A percentile compares a stretch with the other conserved stretches of the same genome.
These are phyloP conservation scores for Prinsepia uniflora DNA, from an alignment of 306 rosid species.

Conservation along the genomic window DNA sequence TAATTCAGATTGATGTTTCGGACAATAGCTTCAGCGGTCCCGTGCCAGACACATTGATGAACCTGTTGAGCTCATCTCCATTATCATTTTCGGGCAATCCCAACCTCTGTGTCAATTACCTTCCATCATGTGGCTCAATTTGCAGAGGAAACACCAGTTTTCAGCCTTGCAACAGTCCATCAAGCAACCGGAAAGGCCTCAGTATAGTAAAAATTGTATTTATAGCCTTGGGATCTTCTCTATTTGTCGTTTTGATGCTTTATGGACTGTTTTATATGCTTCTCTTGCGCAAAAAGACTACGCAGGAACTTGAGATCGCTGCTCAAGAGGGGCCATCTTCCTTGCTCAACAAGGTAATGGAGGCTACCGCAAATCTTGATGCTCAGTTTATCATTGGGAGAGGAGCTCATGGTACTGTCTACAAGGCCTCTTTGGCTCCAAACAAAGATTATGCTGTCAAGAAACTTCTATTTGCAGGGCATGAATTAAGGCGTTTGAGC, in stretches of 20 bases:
- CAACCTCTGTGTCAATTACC: conserved; percentile 50
- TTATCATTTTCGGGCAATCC: conserved; percentile 59
- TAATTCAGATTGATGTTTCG: conserved; percentile 53
- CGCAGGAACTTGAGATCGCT: conserved; percentile 30
- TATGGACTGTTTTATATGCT: conserved; percentile 38
- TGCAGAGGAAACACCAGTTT: conserved; percentile 36
- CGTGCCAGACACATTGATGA: conserved; percentile 51
- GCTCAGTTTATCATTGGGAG: conserved; percentile 63
- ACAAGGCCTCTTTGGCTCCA: conserved; percentile 50
- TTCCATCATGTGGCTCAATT: conserved; percentile 25
- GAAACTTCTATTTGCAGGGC: conserved; percentile 50
- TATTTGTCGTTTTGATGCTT: conserved; percentile 33
- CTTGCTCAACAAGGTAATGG: conserved; percentile 50
- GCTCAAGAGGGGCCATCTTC: conserved; percentile 37
- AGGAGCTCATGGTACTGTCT: conserved; percentile 89
- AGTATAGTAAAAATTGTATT: conserved; percentile 37
- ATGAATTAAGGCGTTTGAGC: conserved; percentile 40
- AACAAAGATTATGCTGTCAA: conserved; percentile 57
- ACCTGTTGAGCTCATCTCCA: conserved; percentile 35
- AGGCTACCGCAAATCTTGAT: conserved; percentile 58
- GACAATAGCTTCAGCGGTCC: conserved; percentile 59
- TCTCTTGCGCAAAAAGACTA: conserved; percentile 24
- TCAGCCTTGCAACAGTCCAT: conserved; percentile 40
- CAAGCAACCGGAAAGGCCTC: conserved; percentile 34
- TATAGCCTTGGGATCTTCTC: conserved; percentile 55